A percentile compares a stretch with the other conserved stretches of the same genome.
Conservation (phyloP, 1,139 yeast species). For the Sugiyamaella xylanicola region DNA sequence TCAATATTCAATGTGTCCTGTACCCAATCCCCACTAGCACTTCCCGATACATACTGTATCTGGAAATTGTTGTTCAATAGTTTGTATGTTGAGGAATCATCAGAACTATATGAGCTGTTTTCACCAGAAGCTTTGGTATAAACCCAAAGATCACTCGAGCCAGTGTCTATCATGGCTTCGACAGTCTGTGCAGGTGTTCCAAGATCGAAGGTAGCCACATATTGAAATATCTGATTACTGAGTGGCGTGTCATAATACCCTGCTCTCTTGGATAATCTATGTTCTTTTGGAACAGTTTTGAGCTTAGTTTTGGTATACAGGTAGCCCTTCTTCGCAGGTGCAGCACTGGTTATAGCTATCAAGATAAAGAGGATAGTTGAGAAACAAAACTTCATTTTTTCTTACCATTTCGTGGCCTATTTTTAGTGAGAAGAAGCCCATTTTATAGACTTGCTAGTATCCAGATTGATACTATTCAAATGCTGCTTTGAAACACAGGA, state of each 20-base stretch:
- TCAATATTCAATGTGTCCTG: slow-evolving; percentile 52
- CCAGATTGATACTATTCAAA: neutral
- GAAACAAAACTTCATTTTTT: neutral
- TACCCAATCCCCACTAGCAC: slow-evolving; percentile 66
- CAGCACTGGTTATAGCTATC: neutral
- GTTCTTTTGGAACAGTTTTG: neutral
- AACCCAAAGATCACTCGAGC: slow-evolving; percentile 71
- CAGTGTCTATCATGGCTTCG: slow-evolving; percentile 62
- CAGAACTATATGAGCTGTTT: slow-evolving; percentile 30
- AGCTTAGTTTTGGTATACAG: neutral
- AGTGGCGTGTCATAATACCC: neutral
- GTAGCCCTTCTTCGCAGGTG: neutral
- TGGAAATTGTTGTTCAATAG: slow-evolving; percentile 34
- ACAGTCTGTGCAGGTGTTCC: slow-evolving; percentile 61
- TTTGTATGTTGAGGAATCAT: slow-evolving; percentile 15
- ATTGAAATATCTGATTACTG: neutral
- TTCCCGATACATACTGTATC: slow-evolving; percentile 62
- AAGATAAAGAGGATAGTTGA: neutral
- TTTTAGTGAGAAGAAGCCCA: neutral
- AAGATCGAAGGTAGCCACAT: slow-evolving; percentile 39
- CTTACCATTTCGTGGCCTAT: too few species aligned
- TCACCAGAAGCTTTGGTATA: slow-evolving; percentile 50
- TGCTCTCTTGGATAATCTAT: neutral
- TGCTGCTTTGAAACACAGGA: neutral
- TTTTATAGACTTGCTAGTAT: neutral